Evolutionary conservation across 768 basidiomycete species (phyloP).

Genomic region (Hydnomerulius pinastri): DNA sequence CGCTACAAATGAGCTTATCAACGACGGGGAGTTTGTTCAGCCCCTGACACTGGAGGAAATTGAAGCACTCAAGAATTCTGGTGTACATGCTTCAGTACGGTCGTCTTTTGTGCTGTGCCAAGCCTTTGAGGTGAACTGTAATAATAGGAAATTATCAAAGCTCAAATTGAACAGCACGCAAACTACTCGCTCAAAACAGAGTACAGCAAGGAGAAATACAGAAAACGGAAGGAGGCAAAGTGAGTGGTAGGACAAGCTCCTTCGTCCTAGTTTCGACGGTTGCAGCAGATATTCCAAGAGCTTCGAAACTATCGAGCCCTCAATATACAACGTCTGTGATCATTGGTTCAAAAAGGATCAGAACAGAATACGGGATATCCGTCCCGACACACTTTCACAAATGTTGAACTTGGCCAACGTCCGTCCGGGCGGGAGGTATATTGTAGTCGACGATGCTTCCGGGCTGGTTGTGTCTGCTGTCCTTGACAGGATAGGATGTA

Average conservation of each 20-base stretch:
- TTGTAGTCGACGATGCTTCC: conserved; percentile 90
- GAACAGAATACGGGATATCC: conserved; percentile 76
- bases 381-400: conserved; percentile 87
- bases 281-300: conserved; percentile 75
- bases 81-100: conserved; percentile 73
- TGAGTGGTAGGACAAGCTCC: conserved; percentile 37
- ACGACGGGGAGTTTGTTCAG: conserved; percentile 82
- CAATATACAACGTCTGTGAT: conserved; percentile 82
- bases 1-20: conserved; percentile 95
- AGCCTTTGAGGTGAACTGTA: conserved; percentile 11
- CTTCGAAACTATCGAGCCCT: conserved; percentile 87
- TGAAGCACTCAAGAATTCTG: conserved; percentile 76
- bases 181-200: conserved; percentile 94
- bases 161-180: conserved; percentile 90
- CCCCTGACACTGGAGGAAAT: conserved; percentile 86
- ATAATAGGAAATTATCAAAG: conserved; percentile 89
- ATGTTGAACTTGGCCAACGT: conserved; percentile 83
- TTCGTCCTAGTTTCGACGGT: not conserved
- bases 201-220: conserved; percentile 98
- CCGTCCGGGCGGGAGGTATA: conserved; percentile 81
- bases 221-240: conserved; percentile 96
- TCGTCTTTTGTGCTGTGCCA: conserved; percentile 5
- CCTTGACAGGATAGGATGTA: conserved; percentile 85
- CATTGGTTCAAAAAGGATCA: conserved; percentile 90
- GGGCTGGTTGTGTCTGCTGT: conserved; percentile 85